phyloP scores from a whole-genome alignment of 805 yeast genomes.

The Candida insectalens region DNA sequence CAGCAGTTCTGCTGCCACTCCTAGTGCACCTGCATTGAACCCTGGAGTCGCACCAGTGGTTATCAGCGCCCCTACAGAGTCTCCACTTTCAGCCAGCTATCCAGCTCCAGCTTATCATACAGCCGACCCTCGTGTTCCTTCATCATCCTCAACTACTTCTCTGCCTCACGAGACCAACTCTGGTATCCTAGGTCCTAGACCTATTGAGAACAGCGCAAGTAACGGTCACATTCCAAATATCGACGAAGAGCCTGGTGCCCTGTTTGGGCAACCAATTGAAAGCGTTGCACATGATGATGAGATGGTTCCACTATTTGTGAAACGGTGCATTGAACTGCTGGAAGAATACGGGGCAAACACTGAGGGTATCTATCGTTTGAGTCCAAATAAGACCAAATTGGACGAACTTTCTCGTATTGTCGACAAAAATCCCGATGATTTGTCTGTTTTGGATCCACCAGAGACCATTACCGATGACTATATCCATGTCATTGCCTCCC shows the following conservation, averaged over 20 bases:
- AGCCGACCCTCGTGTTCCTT: constrained; percentile 14
- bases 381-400: constrained; percentile 69
- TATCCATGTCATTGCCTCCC: constrained; percentile 78
- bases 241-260: constrained; percentile 10
- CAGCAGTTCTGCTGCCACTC: neutral
- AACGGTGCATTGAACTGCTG: constrained; percentile 77
- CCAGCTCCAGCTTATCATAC: constrained; percentile 14
- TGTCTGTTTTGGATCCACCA: constrained; percentile 37
- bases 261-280: constrained; percentile 83
- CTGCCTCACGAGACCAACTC: constrained; percentile 1
- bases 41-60: too few species aligned
- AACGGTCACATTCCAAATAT: neutral
- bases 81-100: too few species aligned
- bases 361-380: constrained; percentile 85
- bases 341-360: constrained; percentile 76
- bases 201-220: constrained; percentile 1
- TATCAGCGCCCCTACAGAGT: too few species aligned
- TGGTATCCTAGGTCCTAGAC: constrained; percentile 17
- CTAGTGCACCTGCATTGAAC: neutral
- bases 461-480: constrained; percentile 65
- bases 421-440: constrained; percentile 65
- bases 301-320: constrained; percentile 84
- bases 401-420: constrained; percentile 64
- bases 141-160: constrained; percentile 5
- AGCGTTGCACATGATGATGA: constrained; percentile 77